Conservation (phyloP, 2,329 filamentous ascomycete genomes). For the Helminthosporium solani region DNA sequence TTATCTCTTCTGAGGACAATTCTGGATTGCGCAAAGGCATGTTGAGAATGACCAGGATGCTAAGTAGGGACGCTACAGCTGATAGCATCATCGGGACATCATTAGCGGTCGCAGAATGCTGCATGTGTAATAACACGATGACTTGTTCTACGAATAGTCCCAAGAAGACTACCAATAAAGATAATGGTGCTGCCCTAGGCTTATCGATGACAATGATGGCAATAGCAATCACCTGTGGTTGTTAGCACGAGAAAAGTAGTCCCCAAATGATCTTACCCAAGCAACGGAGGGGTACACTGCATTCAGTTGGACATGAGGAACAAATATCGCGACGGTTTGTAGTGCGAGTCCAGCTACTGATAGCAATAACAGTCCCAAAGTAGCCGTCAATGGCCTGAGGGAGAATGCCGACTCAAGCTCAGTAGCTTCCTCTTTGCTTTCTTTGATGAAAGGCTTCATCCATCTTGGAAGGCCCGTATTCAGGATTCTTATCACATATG, state of each 20-base stretch:
- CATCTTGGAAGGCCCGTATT: slow-evolving; percentile 49
- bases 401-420: slow-evolving; percentile 31
- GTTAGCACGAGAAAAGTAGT: slow-evolving; percentile 9
- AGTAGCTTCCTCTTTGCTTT: slow-evolving; percentile 30
- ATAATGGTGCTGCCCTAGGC: slow-evolving; percentile 45
- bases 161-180: slow-evolving; percentile 41
- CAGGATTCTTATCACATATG: slow-evolving; percentile 35
- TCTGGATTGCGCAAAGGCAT: slow-evolving; percentile 70
- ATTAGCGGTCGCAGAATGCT: slow-evolving; percentile 26
- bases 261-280: slow-evolving; percentile 28
- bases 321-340: slow-evolving; percentile 28
- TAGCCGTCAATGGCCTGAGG: slow-evolving; percentile 28
- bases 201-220: slow-evolving; percentile 42
- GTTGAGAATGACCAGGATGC: slow-evolving; percentile 57
- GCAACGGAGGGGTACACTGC: slow-evolving; percentile 32
- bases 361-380: slow-evolving; percentile 27
- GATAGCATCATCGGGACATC: slow-evolving; percentile 35
- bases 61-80: slow-evolving; percentile 47
- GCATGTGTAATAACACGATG: slow-evolving; percentile 29
- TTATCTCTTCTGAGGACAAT: slow-evolving; percentile 59
- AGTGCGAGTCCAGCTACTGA: slow-evolving; percentile 27
- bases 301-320: slow-evolving; percentile 16
- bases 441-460: slow-evolving; percentile 52
- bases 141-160: slow-evolving; percentile 40
- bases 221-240: slow-evolving; percentile 36